Evolutionary conservation across 306 rosid species (phyloP).

Genomic region (Pyrus pyrifolia): DNA sequence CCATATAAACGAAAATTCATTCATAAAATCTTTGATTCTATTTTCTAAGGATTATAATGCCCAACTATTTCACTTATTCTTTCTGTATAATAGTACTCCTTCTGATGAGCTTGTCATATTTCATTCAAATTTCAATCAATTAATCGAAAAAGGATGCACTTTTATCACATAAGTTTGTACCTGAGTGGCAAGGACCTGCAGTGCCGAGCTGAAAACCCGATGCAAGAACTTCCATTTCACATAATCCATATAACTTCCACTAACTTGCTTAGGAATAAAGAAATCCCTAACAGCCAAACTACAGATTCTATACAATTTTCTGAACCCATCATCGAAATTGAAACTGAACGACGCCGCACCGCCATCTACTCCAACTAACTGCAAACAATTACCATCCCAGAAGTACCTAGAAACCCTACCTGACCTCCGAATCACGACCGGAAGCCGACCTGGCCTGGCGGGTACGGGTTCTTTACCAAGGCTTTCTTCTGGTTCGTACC

Average conservation of each 20-base stretch:
- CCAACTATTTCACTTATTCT: background rate
- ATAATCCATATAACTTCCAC: slow-evolving; percentile 45
- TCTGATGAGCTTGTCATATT: background rate
- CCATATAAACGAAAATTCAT: slow-evolving; percentile 12
- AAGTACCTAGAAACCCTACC: slow-evolving; percentile 61
- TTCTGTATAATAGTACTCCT: background rate
- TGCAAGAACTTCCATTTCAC: slow-evolving; percentile 88
- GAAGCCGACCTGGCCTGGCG: slow-evolving; percentile 34
- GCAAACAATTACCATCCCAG: slow-evolving; percentile 58
- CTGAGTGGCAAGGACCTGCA: slow-evolving; percentile 93
- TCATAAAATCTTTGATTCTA: background rate
- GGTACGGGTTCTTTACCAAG: slow-evolving; percentile 20
- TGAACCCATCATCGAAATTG: slow-evolving; percentile 33
- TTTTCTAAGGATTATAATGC: background rate
- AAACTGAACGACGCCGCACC: slow-evolving; percentile 19
- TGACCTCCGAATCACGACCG: slow-evolving; percentile 54
- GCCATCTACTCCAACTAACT: slow-evolving; percentile 50
- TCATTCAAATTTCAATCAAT: background rate
- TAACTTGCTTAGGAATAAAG: slow-evolving; percentile 62
- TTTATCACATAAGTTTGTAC: slow-evolving; percentile 16
- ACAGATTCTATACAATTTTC: slow-evolving; percentile 20
- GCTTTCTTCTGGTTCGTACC: slow-evolving; percentile 45
- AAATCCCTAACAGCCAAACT: slow-evolving; percentile 42
- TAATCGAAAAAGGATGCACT: background rate
- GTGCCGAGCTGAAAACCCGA: slow-evolving; percentile 88